A percentile compares a stretch with the other conserved stretches of the same genome.
Conservation (phyloP, 2,329 filamentous ascomycete genomes). For the Scleromitrula shiraiana region DNA sequence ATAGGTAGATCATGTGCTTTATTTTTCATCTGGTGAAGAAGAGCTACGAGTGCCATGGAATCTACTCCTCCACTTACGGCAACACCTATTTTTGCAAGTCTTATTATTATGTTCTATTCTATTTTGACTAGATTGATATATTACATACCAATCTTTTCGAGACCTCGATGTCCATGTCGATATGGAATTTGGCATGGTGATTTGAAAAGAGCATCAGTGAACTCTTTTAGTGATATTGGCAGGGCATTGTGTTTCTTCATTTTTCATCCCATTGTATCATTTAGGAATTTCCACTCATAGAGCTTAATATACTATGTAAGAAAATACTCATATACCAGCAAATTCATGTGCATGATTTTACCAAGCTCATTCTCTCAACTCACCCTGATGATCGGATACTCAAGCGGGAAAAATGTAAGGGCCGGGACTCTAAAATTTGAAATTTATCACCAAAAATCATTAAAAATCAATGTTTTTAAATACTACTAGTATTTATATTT, state of each 20-base stretch:
- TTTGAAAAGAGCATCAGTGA: constrained; percentile 14
- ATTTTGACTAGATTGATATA: not conserved
- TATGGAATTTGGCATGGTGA: constrained; percentile 9
- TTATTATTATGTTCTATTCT: not conserved
- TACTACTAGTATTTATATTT: no score
- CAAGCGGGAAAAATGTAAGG: no score
- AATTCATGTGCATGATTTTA: not conserved
- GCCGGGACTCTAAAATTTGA: no score
- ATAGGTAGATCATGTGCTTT: not conserved
- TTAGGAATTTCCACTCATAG: not conserved
- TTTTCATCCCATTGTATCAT: constrained; percentile 2
- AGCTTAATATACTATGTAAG: not conserved
- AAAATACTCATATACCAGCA: not conserved
- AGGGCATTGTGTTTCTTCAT: constrained; percentile 3
- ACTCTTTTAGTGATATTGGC: constrained; percentile 15
- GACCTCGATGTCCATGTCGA: not conserved
- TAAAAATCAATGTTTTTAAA: no score
- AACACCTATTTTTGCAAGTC: constrained; percentile 51
- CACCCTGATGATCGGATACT: no score
- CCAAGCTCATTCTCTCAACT: no score
- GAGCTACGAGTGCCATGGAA: constrained; percentile 87
- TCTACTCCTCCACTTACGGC: constrained; percentile 91
- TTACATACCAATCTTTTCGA: not conserved
- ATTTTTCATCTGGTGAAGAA: constrained; percentile 47
- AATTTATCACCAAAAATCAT: no score